Base-by-base conservation (phyloP, 2,329 filamentous ascomycete species). In the Trichoderma hamatum region DNA sequence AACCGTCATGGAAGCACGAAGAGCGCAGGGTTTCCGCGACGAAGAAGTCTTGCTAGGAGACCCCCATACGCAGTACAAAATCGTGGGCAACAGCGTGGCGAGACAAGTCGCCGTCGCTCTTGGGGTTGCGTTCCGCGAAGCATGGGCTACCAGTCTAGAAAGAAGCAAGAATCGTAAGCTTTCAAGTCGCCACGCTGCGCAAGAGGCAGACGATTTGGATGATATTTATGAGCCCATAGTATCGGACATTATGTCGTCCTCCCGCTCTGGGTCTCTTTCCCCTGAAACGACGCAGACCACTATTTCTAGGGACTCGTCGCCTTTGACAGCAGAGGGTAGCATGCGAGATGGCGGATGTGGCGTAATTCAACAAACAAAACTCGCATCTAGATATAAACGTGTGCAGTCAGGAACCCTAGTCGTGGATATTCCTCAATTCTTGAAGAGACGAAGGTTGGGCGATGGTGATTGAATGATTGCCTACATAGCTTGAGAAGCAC, bases 61-160 rank as follows among this genome's bases (percentile, higher is more conserved):
- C 0, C 76, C 84, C 0, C 11, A 46, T 0, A 80, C 88, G 1
- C 89, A 92, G 74, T 89, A 86, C 80, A 86, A 84, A 67, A 87
- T 92, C 24, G 82, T 94, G 0, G 93, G 93, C 0, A 96, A 96
- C 76, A 92, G 89, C 32, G 92, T 96, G 0, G 87, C 92, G 3
- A 82, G 92, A 10, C 86, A 88, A 28, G 86, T 92, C 1, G 87
- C 91, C 0, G 78, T 93, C 21, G 87, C 88, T 0, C 76, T 94
- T 1, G 92, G 92, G 0, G 74, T 92, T 5, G 81, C 84, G 11
- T 79, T 94, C 14, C 82, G 89, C 9, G 84, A 90, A 70, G 90
- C 90, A 0, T 79, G 78, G 76, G 73, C 67, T 2, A 69, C 74
- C 58, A 79, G 73, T 28, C 49, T 71, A 11, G 49, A 21, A 26